A percentile compares a stretch with the other conserved stretches of the same genome.
These are phyloP conservation scores for Sugiyamaella japonica DNA, from an alignment of 1,139 yeast genomes.

Conservation along the genomic window DNA sequence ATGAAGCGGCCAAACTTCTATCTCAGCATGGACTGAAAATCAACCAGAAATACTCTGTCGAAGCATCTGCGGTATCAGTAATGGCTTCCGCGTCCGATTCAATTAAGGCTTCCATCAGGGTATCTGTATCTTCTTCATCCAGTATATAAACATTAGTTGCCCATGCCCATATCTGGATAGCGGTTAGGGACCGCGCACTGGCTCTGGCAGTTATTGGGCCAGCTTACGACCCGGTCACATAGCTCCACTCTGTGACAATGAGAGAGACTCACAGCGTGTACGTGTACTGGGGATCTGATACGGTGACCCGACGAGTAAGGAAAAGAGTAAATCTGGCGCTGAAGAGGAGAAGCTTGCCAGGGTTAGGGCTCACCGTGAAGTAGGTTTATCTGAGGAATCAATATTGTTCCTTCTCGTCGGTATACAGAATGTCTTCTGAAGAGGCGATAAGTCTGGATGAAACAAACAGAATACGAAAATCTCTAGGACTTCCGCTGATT, in stretches of 20 bases:
- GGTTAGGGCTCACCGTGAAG: too few relatives aligned
- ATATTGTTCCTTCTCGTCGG: background rate
- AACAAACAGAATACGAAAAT: conserved; percentile 39
- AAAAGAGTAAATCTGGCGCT: too few relatives aligned
- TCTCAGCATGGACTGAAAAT: conserved; percentile 12
- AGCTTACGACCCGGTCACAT: background rate
- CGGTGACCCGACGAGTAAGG: too few relatives aligned
- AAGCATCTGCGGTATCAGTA: background rate
- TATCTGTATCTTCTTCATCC: background rate
- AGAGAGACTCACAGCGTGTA: background rate
- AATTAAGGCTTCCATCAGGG: background rate
- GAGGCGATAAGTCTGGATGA: conserved; percentile 36
- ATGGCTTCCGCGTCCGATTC: background rate
- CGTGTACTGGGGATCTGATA: too few relatives aligned
- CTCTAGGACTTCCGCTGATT: conserved; percentile 43
- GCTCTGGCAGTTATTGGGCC: background rate
- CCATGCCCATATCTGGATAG: background rate
- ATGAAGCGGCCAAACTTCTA: conserved; percentile 15
- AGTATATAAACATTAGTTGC: background rate
- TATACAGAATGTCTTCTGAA: conserved; percentile 10
- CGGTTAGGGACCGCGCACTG: conserved; percentile 1
- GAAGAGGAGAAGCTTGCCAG: too few relatives aligned
- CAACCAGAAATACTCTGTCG: conserved; percentile 7
- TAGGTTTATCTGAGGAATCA: background rate
- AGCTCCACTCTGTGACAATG: background rate